Base-by-base conservation (phyloP, 2,329 filamentous ascomycete species). In the Coleophoma eucalyptorum region DNA sequence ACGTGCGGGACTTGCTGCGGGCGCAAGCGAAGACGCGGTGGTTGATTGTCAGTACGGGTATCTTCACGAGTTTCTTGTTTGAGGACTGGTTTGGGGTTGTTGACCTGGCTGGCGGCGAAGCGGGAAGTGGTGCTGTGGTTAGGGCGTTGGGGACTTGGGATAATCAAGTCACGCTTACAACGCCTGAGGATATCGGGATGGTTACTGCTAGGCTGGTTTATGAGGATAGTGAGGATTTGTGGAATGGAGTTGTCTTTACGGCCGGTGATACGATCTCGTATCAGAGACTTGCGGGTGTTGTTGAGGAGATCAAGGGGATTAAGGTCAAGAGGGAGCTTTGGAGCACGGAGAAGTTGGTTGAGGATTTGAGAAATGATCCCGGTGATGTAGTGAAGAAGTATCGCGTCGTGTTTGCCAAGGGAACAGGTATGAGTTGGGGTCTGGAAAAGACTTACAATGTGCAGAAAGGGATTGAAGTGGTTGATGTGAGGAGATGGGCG, bases 21-120 rank as follows among this genome's bases (percentile, higher is more conserved):
- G 65, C 56, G 0, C 78, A 84, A 60, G 49, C 55, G 0, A 21
- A 2, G 3, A 78, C 77, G 5, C 68, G 71, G 26, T 90, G 86
- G 86, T 72, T 77, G 4, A 77, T 89, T 51, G 72, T 89, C 1
- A 83, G 79, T n/a, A 86, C 83, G 12, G 86, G 86, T 0, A 71
- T 90, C 54, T 90, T 89, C 59, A 86, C 80, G 69, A 84, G 79
- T 56, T 90, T 89, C 59, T 60, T 90, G 16, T 89, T 90, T 59
- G 73, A 83, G 51, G 62, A 69, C 2, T 75, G 65, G 2, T 89
- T 87, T 67, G 85, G 84, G 0, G 74, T 87, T 4, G 81, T 89
- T 0, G 77, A 83, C 58, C 54, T 77, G 0, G 50, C 58, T 1
- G 68, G 75, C 8, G 82, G 75, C 0, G n/a, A n/a, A n/a, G 26